A percentile compares a stretch with the other conserved stretches of the same genome.
Conservation (phyloP, 129 eudicot genomes). For the Artemisia tridentata region DNA sequence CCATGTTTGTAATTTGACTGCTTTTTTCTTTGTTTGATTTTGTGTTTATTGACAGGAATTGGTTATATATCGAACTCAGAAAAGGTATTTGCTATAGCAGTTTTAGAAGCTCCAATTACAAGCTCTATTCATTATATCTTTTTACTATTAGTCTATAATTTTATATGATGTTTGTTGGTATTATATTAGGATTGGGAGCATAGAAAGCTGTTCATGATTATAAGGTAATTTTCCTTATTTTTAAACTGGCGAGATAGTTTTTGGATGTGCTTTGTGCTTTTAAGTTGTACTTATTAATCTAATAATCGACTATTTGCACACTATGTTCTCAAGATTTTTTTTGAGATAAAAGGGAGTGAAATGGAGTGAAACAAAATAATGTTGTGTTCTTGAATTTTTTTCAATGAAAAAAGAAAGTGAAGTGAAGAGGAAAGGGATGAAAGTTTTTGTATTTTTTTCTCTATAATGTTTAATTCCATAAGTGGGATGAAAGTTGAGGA, state of each 20-base stretch:
- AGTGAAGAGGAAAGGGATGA: no score
- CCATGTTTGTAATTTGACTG: slow-evolving; percentile 18
- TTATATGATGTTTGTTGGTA: background rate
- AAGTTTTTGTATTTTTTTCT: no score
- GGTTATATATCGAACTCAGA: slow-evolving; percentile 69
- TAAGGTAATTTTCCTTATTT: slow-evolving; percentile 52
- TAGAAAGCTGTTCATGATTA: slow-evolving; percentile 74
- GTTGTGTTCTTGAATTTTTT: no score
- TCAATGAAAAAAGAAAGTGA: no score
- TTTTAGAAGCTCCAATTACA: slow-evolving; percentile 3
- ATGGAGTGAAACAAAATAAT: no score
- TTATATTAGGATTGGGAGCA: slow-evolving; percentile 68
- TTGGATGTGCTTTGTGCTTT: background rate
- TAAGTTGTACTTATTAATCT: slow-evolving; percentile 1
- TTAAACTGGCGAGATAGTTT: background rate
- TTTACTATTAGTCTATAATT: no score
- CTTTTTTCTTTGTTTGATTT: slow-evolving; percentile 27
- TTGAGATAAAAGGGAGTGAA: no score
- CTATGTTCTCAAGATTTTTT: no score
- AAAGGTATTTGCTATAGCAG: slow-evolving; percentile 46
- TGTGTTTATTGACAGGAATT: slow-evolving; percentile 54
- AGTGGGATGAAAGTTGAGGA: no score
- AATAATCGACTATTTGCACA: background rate
- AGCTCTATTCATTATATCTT: no score
- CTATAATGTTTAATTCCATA: no score